Conservation (phyloP, 257 asterid genomes). For the Hygrophila difformis region DNA sequence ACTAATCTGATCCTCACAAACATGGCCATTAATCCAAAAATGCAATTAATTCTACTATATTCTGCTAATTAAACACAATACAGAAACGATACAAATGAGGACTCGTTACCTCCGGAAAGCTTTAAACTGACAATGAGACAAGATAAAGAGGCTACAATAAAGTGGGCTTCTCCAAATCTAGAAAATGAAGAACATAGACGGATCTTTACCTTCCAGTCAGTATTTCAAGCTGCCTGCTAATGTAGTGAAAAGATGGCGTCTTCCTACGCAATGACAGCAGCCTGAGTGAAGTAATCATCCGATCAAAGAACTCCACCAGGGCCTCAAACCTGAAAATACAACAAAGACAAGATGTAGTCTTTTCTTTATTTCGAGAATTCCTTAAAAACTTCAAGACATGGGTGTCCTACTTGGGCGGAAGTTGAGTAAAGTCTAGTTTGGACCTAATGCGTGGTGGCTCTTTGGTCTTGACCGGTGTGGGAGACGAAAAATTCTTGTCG, state of each 20-base stretch:
- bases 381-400: slow-evolving; percentile 11
- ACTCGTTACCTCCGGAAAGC: too few species aligned
- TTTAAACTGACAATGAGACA: not conserved
- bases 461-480: slow-evolving; percentile 51
- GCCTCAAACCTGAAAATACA: slow-evolving; percentile 37
- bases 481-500: slow-evolving; percentile 34
- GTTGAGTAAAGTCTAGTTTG: slow-evolving; percentile 23
- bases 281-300: slow-evolving; percentile 60
- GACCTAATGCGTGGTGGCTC: slow-evolving; percentile 37
- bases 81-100: too few species aligned
- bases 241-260: slow-evolving; percentile 42
- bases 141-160: not conserved
- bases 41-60: too few species aligned
- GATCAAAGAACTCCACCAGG: slow-evolving; percentile 44
- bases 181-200: slow-evolving; percentile 2
- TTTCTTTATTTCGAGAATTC: not conserved
- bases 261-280: slow-evolving; percentile 48
- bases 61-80: too few species aligned
- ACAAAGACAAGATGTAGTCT: not conserved
- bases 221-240: slow-evolving; percentile 53
- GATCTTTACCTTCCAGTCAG: slow-evolving; percentile 55
- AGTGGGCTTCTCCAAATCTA: not conserved
- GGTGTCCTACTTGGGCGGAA: slow-evolving; percentile 50
- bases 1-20: not conserved
- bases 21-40: too few species aligned